Conservation (phyloP, 495 filamentous ascomycete species). For the Clavariopsis aquatica region DNA sequence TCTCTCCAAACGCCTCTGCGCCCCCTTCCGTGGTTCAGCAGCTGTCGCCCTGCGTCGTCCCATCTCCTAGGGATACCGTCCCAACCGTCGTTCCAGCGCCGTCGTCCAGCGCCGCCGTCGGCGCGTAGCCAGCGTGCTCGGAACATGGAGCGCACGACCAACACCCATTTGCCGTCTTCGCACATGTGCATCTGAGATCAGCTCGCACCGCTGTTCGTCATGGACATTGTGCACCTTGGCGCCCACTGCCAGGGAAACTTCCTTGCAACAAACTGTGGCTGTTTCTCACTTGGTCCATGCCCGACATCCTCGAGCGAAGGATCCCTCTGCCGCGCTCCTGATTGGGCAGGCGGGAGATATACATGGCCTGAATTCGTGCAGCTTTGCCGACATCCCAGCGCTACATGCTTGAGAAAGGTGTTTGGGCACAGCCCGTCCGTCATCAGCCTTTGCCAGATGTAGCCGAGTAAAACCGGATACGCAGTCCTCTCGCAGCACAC, state of each 20-base stretch:
- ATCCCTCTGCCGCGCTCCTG: background rate
- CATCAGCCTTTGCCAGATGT: constrained; percentile 25
- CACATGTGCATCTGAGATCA: constrained; percentile 4
- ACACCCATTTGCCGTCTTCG: constrained; percentile 21
- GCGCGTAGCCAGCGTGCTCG: background rate
- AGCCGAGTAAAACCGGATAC: constrained; percentile 31
- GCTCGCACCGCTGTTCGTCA: constrained; percentile 27
- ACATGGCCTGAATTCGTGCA: constrained; percentile 34
- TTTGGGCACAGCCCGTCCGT: constrained; percentile 25
- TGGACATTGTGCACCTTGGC: constrained; percentile 28
- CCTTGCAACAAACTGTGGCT: constrained; percentile 13
- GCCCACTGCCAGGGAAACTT: constrained; percentile 23
- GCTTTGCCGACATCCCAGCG: constrained; percentile 35
- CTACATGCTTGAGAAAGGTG: constrained; percentile 25
- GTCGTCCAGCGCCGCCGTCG: constrained; percentile 5
- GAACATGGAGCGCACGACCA: too few species aligned
- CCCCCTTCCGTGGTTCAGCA: constrained; percentile 1
- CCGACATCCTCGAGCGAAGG: constrained; percentile 17
- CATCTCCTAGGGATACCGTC: constrained; percentile 15
- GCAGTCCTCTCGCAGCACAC: constrained; percentile 21
- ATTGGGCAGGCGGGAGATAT: constrained; percentile 36
- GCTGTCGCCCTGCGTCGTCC: constrained; percentile 13
- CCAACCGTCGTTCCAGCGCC: background rate
- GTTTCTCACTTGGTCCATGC: constrained; percentile 13
- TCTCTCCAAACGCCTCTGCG: background rate